Base-by-base conservation (phyloP, 169 alveolate species). In the Neospora caninum region DNA sequence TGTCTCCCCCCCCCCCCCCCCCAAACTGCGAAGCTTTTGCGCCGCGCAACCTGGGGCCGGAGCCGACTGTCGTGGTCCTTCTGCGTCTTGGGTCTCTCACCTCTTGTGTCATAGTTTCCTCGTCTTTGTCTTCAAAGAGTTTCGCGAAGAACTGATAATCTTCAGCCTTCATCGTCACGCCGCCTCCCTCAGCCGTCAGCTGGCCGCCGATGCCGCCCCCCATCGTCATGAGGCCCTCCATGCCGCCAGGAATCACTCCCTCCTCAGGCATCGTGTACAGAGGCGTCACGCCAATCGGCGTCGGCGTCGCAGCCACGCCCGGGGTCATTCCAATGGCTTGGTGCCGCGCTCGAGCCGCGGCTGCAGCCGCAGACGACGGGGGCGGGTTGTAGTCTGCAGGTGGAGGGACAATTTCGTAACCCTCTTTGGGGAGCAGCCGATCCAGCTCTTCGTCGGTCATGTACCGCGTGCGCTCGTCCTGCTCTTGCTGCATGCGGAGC, bases 381-480 rank as follows among this genome's bases (percentile, higher is more conserved):
- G 97, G 87, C 54, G 96, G 96, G 80, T 97, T 96, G 86, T 98
- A 98, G 93, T 97, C 98, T 43, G 97, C 98, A 0, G 99, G 99
- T 4, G 99, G 98, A 80, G 96, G 93, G 42, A 98, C 98, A 36
- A 98, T 96, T 92, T 98, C 99, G 93, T 97, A 98, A 13, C 99
- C 99, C 87, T 97, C 99, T 42, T 88, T 78, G 31, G 99, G 99
- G 36, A 99, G 95, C 42, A 99, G 95, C 64, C 98, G 97, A 88
- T 98, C 99, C 54, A 98, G 96, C 94, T 99, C 99, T 94, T 98
- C 99, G 96, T 99, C 99, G 0, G 99, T 98, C 95, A 96, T 49
- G 45, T 95, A 96, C 41, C 96, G 91, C 41, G 96, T 96, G 25
- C 97, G 93, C 94, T 93, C 97, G 73, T 95, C 96, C 49, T 95